phyloP scores from a whole-genome alignment of 805 yeast species.

The Teunomyces funiuensis region DNA sequence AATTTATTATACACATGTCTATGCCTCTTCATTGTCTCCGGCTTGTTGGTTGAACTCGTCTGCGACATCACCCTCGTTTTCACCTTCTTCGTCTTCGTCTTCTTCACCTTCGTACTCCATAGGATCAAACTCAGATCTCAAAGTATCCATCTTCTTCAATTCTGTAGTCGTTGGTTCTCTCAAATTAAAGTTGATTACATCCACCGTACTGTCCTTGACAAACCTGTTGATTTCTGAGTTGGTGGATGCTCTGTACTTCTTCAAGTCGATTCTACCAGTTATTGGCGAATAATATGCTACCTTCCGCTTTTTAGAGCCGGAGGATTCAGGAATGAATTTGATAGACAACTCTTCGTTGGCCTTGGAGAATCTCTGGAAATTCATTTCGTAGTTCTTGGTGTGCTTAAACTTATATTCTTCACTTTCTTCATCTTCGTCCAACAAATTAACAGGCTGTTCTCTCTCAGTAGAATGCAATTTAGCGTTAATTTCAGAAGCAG shows the following conservation, averaged over 20 bases:
- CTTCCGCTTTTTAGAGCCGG: constrained; percentile 38
- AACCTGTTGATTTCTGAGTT: constrained; percentile 52
- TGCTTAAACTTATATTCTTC: constrained; percentile 58
- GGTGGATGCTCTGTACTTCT: constrained; percentile 76
- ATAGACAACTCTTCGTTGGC: constrained; percentile 67
- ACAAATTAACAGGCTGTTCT: constrained; percentile 41
- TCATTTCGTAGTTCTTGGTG: constrained; percentile 79
- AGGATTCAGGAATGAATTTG: constrained; percentile 46
- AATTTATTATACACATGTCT: constrained; percentile 3
- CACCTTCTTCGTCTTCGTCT: constrained; percentile 45
- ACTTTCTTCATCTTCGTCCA: constrained; percentile 40
- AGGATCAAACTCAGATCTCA: constrained; percentile 73
- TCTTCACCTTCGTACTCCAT: constrained; percentile 72
- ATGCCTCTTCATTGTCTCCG: background rate
- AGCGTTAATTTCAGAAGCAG: constrained; percentile 23
- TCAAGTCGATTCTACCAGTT: constrained; percentile 73
- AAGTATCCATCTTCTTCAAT: constrained; percentile 61
- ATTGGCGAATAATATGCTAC: constrained; percentile 78
- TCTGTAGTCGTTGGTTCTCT: constrained; percentile 77
- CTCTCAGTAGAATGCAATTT: constrained; percentile 40
- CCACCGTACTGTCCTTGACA: constrained; percentile 57
- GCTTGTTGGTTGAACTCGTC: constrained; percentile 10
- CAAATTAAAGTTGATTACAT: constrained; percentile 58
- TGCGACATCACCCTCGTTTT: constrained; percentile 24
- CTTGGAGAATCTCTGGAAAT: constrained; percentile 44